Evolutionary conservation across 306 rosid species (phyloP).

Genomic region (Castanospermum australe): DNA sequence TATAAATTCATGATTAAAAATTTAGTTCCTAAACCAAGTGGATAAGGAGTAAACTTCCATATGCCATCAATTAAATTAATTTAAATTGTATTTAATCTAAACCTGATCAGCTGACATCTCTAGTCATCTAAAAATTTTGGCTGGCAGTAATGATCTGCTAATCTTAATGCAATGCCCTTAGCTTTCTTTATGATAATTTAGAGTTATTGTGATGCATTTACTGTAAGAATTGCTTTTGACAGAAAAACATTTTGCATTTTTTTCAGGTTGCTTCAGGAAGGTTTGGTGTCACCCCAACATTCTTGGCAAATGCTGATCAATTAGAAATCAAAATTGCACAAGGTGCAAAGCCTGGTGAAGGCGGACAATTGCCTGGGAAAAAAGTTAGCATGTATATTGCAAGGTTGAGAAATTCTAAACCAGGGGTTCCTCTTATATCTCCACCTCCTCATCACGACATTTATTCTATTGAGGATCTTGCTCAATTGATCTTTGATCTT

Average conservation of each 20-base stretch:
- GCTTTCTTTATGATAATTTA: background rate
- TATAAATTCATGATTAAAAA: background rate
- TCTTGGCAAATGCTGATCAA: constrained; percentile 97
- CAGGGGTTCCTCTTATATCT: constrained; percentile 99
- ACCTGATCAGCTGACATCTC: background rate
- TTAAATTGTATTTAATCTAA: constrained; percentile 16
- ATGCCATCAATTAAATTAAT: background rate
- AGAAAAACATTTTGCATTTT: constrained; percentile 23
- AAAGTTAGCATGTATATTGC: constrained; percentile 99
- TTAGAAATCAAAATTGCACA: constrained; percentile 98
- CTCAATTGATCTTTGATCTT: constrained; percentile 95
- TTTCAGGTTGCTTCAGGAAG: constrained; percentile 99
- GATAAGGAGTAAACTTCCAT: background rate
- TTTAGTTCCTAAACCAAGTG: constrained; percentile 18
- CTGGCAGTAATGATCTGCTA: constrained; percentile 27
- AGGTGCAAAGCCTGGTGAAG: constrained; percentile 99
- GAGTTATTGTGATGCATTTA: background rate
- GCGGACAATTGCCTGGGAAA: constrained; percentile 97
- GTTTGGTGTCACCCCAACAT: constrained; percentile 99
- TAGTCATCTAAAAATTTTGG: background rate
- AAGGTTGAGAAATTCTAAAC: constrained; percentile 96
- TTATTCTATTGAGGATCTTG: constrained; percentile 99
- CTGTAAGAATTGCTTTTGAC: background rate
- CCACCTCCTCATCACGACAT: constrained; percentile 99
- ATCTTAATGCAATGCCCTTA: background rate